phyloP scores from a whole-genome alignment of 208 protist species.

The Crithidia sp. region DNA sequence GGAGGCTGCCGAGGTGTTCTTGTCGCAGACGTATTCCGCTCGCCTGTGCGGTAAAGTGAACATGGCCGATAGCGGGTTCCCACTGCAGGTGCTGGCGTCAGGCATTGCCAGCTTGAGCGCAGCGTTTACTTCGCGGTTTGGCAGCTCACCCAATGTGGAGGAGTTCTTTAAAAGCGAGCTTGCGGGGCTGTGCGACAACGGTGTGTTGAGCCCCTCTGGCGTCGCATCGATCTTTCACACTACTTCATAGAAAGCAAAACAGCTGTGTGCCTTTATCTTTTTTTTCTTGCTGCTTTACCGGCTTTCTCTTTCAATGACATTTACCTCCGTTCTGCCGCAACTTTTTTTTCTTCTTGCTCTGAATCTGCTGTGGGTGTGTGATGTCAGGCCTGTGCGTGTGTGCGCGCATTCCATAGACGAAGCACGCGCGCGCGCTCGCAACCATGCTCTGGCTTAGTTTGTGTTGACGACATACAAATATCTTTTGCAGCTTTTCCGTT shows the following conservation, averaged over 20 bases:
- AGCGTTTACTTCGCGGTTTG: background rate
- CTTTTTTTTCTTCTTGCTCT: background rate
- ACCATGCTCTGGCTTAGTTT: no score
- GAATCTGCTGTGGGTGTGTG: background rate
- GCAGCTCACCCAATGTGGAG: constrained; percentile 1
- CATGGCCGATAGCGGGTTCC: constrained; percentile 21
- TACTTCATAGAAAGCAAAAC: no score
- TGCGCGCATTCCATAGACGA: no score
- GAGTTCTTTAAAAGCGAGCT: constrained; percentile 39
- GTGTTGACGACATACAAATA: no score
- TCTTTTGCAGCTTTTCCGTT: no score
- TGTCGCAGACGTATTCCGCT: constrained; percentile 31
- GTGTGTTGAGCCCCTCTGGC: constrained; percentile 30
- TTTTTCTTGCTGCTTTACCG: background rate
- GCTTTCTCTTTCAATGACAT: no score
- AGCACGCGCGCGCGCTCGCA: no score
- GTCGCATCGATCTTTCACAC: constrained; percentile 27
- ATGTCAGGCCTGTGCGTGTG: no score
- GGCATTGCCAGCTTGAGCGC: constrained; percentile 10
- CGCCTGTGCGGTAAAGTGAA: constrained; percentile 9
- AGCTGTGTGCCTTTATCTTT: constrained; percentile 3
- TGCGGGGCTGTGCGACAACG: constrained; percentile 25
- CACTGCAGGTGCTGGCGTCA: constrained; percentile 17
- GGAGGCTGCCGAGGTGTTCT: constrained; percentile 53
- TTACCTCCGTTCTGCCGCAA: no score